phyloP scores from a whole-genome alignment of 1,284 basidiomycete genomes.

The Laetiporus sulphureus region DNA sequence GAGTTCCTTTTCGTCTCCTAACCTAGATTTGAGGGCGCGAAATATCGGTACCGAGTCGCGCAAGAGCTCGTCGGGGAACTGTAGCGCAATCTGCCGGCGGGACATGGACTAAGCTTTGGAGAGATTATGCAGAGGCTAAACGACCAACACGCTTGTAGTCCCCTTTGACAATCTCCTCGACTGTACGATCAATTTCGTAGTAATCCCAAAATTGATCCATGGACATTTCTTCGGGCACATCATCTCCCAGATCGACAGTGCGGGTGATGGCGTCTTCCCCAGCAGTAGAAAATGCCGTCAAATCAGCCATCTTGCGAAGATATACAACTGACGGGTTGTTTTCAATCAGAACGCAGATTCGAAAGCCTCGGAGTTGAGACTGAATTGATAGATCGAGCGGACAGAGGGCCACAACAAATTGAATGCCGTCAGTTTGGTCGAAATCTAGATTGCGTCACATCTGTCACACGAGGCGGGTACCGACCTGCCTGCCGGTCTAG shows the following conservation, averaged over 20 bases:
- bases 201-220: slow-evolving; percentile 40
- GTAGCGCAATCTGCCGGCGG: slow-evolving; percentile 69
- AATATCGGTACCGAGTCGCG: slow-evolving; percentile 88
- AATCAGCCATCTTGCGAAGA: slow-evolving; percentile 20
- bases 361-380: no score
- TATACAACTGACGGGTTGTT: not conserved
- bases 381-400: no score
- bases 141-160: slow-evolving; percentile 55
- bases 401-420: no score
- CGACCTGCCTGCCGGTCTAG: slow-evolving; percentile 1
- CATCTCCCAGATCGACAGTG: slow-evolving; percentile 37
- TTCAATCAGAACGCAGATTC: not conserved
- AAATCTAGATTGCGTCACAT: not conserved
- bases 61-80: slow-evolving; percentile 94
- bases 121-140: not conserved
- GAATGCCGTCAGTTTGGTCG: no score
- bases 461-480: not conserved
- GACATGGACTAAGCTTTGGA: not conserved
- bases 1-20: slow-evolving; percentile 52
- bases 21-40: slow-evolving; percentile 51
- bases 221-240: slow-evolving; percentile 31
- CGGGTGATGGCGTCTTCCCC: slow-evolving; percentile 56
- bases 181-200: slow-evolving; percentile 59
- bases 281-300: slow-evolving; percentile 45
- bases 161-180: slow-evolving; percentile 41